A percentile compares a stretch with the other conserved stretches of the same genome.
Evolutionary conservation across 2,329 filamentous ascomycete species (phyloP).

Genomic region (Apiospora malaysiana): DNA sequence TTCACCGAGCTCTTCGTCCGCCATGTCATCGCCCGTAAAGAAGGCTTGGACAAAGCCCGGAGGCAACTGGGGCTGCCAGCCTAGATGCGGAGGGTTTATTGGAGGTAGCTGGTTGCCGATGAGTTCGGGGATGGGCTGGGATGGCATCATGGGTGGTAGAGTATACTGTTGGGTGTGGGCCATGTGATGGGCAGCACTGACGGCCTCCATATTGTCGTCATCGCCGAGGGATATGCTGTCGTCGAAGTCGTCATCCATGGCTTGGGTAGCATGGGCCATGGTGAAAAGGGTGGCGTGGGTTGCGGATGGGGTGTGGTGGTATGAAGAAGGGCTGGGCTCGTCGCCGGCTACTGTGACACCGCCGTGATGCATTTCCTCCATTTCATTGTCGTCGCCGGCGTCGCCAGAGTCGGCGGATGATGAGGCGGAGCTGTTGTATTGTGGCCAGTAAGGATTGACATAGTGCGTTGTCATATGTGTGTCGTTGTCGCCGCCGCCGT

Average conservation of each 20-base stretch:
- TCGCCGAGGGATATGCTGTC: constrained; percentile 21
- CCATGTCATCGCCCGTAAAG: constrained; percentile 28
- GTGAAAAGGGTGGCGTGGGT: neutral
- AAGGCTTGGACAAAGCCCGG: constrained; percentile 4
- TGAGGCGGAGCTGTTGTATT: neutral
- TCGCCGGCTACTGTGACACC: constrained; percentile 30
- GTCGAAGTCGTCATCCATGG: constrained; percentile 11
- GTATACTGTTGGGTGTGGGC: constrained; percentile 41
- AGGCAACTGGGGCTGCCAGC: constrained; percentile 6
- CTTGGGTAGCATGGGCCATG: constrained; percentile 4
- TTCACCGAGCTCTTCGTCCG: constrained; percentile 29
- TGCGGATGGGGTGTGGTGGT: neutral
- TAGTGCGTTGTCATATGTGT: constrained; percentile 19
- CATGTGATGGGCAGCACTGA: constrained; percentile 32
- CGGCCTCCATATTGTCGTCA: constrained; percentile 31
- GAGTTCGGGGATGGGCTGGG: constrained; percentile 1
- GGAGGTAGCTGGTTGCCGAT: neutral
- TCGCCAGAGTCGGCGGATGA: constrained; percentile 22
- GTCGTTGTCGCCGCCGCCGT: constrained; percentile 7
- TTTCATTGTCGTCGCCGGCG: constrained; percentile 31
- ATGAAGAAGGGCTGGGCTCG: neutral
- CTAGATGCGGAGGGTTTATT: constrained; percentile 16
- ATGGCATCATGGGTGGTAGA: constrained; percentile 37
- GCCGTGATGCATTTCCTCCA: constrained; percentile 36
- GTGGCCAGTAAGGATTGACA: constrained; percentile 13